Evolutionary conservation across 805 yeast genomes (phyloP), one percentile per base, ranked within the genome.

Genomic region (Hanseniaspora vineae): DNA sequence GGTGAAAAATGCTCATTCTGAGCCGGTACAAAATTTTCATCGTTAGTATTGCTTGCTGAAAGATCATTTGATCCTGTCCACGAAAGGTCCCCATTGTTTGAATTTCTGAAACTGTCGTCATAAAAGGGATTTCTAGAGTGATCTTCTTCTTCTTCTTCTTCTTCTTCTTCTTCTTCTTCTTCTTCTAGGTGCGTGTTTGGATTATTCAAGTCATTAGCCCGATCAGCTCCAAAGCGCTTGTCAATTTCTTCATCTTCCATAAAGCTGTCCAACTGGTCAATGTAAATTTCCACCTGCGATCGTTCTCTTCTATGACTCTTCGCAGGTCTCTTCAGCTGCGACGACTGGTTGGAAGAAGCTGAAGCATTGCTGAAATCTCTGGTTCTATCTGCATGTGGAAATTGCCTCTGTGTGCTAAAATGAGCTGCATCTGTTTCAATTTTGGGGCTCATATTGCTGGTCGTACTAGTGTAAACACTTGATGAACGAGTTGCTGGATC

Each of bases 231-330:
- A 17, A 17, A 6, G 2, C 6, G 5, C 13, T 37, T 8, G 15
- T 23, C 0, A 29, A 14, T 10, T 31, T 32, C 15, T 9, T 32
- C 32, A n/a, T 18, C 17, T 23, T 33, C 12, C 37, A 59, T 53
- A 46, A 51, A 63, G 11, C 50, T 48, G 18, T 63, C 67, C 19
- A 64, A 52, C 43, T 64, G 66, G 23, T 62, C 67, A 9, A 59
- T 60, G 19, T 62, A 50, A 40, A 58, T 58, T 46, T 64, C 67
- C 14, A 65, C 61, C 40, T 63, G 60, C 5, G 67, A 63, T 37
- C 55, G 50, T 45, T 62, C 60, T 31, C 64, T 54, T 42, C 53
- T 48, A 45, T 62, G 29, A 23, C 8, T 23, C 8, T 23, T 23
- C 29, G 8, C 8, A 23, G 29, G 29, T 4, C 8, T 23, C 8